Evolutionary conservation across 2,329 filamentous ascomycete genomes (phyloP).

Genomic region (Aphanoascus verrucosus): DNA sequence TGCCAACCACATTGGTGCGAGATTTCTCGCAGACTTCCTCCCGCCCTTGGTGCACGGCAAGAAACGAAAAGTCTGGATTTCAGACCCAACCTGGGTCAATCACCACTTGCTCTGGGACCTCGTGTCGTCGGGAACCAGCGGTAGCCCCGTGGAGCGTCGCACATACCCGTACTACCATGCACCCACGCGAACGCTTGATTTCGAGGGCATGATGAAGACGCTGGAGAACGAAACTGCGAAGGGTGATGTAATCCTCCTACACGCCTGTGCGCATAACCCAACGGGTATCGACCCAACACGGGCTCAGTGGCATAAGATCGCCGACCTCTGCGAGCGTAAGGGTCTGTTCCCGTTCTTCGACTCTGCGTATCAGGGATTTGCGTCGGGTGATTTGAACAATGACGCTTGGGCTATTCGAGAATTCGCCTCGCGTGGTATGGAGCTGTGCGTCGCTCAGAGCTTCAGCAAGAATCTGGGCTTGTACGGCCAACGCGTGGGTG

Average conservation of each 20-base stretch:
- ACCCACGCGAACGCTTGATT: conserved; percentile 33
- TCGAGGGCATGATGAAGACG: conserved; percentile 58
- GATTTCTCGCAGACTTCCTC: conserved; percentile 87
- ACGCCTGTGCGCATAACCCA: conserved; percentile 95
- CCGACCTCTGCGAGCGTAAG: conserved; percentile 63
- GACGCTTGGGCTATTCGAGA: conserved; percentile 85
- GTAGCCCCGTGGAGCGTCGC: conserved; percentile 62
- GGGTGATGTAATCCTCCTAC: conserved; percentile 74
- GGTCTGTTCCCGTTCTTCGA: conserved; percentile 97
- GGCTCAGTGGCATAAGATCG: conserved; percentile 87
- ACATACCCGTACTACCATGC: conserved; percentile 90
- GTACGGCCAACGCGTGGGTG: conserved; percentile 89
- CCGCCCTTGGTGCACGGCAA: conserved; percentile 36
- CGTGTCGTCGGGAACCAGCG: conserved; percentile 49
- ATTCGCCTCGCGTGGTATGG: conserved; percentile 82
- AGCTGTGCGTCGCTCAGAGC: conserved; percentile 48
- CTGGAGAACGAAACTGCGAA: conserved; percentile 76
- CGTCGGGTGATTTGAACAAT: conserved; percentile 71
- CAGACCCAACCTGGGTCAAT: conserved; percentile 93
- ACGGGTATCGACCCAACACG: conserved; percentile 88
- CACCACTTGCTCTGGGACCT: conserved; percentile 82
- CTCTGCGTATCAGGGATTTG: conserved; percentile 94
- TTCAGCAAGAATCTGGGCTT: conserved; percentile 63
- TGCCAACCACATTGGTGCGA: conserved; percentile 79
- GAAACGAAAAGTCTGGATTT: conserved; percentile 69